A percentile compares a stretch with the other conserved stretches of the same genome.
phyloP scores from a whole-genome alignment of 177 flowering plant genomes.

The Vitis hybrid region DNA sequence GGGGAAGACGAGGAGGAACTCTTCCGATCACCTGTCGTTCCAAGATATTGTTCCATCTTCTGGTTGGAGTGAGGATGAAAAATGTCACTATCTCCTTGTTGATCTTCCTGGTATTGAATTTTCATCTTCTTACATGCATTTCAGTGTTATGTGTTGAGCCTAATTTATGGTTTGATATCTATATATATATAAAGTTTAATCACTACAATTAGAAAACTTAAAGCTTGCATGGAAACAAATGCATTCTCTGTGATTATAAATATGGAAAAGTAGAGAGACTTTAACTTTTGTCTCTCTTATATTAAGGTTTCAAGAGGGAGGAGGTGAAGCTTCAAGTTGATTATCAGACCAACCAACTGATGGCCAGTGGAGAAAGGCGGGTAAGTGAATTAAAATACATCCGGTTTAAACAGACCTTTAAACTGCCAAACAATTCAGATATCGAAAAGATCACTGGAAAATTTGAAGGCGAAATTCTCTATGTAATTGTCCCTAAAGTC shows the following conservation, averaged over 20 bases:
- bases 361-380: constrained; percentile 31
- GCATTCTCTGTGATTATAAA: neutral
- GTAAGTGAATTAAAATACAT: constrained; percentile 13
- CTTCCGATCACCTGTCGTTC: neutral
- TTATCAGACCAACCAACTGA: constrained; percentile 13
- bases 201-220: too few species aligned
- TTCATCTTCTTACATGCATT: neutral
- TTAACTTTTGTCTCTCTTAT: neutral
- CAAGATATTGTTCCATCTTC: constrained; percentile 27
- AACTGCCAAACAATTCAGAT: constrained; percentile 28
- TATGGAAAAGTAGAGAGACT: neutral
- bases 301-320: constrained; percentile 32
- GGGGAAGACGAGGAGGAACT: neutral
- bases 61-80: constrained; percentile 34
- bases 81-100: constrained; percentile 32
- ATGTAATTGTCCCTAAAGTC: constrained; percentile 31
- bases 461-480: constrained; percentile 30
- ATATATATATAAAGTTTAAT: too few species aligned
- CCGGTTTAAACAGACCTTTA: constrained; percentile 20
- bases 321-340: constrained; percentile 32
- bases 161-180: too few species aligned
- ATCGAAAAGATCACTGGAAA: constrained; percentile 17
- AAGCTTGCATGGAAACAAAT: too few species aligned
- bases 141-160: neutral
- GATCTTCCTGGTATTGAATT: constrained; percentile 45